Conservation (phyloP, 257 asterid genomes). For the Anisodus tanguticus region DNA sequence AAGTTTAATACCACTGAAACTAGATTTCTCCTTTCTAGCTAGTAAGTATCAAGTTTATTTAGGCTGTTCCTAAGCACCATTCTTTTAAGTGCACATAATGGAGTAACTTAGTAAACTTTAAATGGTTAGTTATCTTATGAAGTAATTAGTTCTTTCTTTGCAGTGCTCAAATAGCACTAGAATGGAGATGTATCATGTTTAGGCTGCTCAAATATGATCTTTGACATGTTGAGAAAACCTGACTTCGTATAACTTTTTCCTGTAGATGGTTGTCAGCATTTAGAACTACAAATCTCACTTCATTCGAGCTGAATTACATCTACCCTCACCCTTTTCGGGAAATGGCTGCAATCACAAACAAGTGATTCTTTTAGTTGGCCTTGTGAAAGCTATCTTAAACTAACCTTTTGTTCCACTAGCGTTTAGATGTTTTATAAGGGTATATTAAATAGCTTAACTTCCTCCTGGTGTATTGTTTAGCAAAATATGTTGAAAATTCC, state of each 20-base stretch:
- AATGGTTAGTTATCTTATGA: background rate
- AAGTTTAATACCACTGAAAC: background rate
- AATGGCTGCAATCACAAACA: too few relatives aligned
- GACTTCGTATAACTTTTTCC: slow-evolving; percentile 13
- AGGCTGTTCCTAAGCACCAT: background rate
- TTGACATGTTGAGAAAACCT: background rate
- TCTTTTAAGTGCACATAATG: background rate
- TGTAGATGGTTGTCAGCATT: background rate
- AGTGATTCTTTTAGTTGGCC: too few relatives aligned
- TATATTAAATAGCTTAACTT: background rate
- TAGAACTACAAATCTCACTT: background rate
- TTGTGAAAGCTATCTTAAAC: background rate
- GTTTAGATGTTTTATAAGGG: background rate
- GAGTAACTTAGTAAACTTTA: background rate
- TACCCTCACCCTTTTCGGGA: too few relatives aligned
- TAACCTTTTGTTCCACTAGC: background rate
- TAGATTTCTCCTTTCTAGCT: background rate
- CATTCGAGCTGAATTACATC: too few relatives aligned
- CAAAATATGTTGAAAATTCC: slow-evolving; percentile 1
- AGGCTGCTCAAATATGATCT: slow-evolving; percentile 5
- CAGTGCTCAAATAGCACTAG: slow-evolving; percentile 2
- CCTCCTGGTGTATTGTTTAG: background rate
- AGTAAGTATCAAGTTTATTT: background rate
- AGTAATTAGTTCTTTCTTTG: background rate
- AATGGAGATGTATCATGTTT: background rate